phyloP scores from a whole-genome alignment of 1,284 basidiomycete genomes.

The Ganoderma multipileum region DNA sequence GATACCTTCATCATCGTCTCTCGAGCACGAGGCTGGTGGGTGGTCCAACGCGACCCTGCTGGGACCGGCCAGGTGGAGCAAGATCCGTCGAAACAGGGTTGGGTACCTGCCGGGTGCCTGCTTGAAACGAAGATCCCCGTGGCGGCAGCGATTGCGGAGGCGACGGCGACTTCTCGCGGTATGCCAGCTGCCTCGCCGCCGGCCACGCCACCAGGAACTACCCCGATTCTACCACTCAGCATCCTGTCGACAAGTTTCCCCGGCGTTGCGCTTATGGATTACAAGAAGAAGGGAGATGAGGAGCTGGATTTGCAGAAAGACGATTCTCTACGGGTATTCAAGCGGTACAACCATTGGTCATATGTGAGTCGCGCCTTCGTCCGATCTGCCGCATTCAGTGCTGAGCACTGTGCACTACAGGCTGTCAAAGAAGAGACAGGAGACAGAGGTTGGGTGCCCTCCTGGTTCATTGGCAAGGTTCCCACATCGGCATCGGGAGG shows the following conservation, averaged over 20 bases:
- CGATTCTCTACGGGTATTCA: constrained; percentile 91
- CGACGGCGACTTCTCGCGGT: constrained; percentile 57
- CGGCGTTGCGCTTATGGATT: constrained; percentile 94
- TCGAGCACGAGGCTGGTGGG: constrained; percentile 98
- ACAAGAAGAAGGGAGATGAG: constrained; percentile 88
- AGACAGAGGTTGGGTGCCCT: constrained; percentile 92
- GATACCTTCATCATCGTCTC: constrained; percentile 95
- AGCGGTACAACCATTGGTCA: constrained; percentile 97
- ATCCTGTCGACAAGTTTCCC: constrained; percentile 96
- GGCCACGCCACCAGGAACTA: constrained; percentile 51
- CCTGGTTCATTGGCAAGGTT: constrained; percentile 82
- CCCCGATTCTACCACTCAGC: constrained; percentile 84
- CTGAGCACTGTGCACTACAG: constrained; percentile 44
- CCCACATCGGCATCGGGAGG: constrained; percentile 53
- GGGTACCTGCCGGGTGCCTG: constrained; percentile 93
- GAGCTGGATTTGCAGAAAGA: constrained; percentile 89
- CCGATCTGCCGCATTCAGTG: background rate
- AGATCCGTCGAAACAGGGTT: constrained; percentile 80
- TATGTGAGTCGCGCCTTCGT: constrained; percentile 61
- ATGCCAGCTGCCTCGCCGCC: constrained; percentile 50
- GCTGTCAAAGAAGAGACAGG: constrained; percentile 90
- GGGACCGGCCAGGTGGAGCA: constrained; percentile 83
- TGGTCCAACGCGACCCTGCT: constrained; percentile 92
- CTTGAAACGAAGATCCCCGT: constrained; percentile 90
- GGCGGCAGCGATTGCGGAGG: constrained; percentile 79